Evolutionary conservation across 2,329 filamentous ascomycete species (phyloP), one percentile per base, ranked within the genome.

Genomic region (Penicillium nordicum): DNA sequence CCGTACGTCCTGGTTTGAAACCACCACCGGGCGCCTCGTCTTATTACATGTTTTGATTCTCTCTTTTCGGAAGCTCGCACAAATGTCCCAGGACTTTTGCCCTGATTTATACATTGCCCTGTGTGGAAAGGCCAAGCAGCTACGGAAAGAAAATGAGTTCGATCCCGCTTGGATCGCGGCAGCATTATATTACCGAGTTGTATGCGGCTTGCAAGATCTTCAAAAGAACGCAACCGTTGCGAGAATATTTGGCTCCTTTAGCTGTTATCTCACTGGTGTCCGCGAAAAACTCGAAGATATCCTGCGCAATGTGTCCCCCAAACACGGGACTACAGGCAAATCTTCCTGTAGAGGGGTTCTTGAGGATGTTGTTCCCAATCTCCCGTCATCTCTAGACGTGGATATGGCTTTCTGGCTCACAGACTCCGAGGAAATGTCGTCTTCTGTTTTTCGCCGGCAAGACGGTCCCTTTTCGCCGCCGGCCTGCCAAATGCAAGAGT

Each of bases 31-130:
- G 4, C 56, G 55, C 32, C 48, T 63, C 3, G 51, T 59, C 0
- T 45, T 65, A 18, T 57, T 61, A n/a, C 58, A 58, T 38, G 16
- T 67, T 0, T 41, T 71, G 27, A 48, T 54, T 18, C 41, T 53
- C 43, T 62, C 60, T 30, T 53, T 53, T 10, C 57, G 57, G 18
- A 36, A 53, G 11, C 47, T 71, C 9, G 57, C 51, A n/a, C 50
- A 66, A 10, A 40, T 53, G 18, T 67, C 68, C 9, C 43, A 55
- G n/a, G 25, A 14, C 1, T 59, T 67, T 38, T 61, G 57, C 25
- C 43, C 45, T 4, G 50, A 29, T 1, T 49, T 67, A 9, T 63
- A 50, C 14, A 37, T 53, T 2, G 40, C 52, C 6, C 42, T 67
- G 23, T 55, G 56, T 21, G 55, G 52, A 4, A 58, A 60, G 30